Evolutionary conservation across 2,329 filamentous ascomycete species (phyloP).

Genomic region (Thelonectria rubi): DNA sequence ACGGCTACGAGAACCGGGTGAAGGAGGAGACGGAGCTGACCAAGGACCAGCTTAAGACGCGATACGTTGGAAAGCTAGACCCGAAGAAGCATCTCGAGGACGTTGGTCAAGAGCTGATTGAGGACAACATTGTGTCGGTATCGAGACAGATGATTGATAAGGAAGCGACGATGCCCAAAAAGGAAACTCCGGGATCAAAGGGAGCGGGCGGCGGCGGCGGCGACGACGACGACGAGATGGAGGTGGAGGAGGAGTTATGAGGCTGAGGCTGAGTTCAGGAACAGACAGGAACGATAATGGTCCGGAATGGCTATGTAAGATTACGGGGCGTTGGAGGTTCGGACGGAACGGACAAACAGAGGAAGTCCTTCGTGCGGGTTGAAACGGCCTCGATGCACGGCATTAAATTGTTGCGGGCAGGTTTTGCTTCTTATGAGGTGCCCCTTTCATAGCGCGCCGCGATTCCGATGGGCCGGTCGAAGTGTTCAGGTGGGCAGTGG

Average conservation of each 20-base stretch:
- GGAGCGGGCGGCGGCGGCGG: constrained; percentile 64
- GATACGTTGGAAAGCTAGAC: constrained; percentile 98
- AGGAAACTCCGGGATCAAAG: constrained; percentile 61
- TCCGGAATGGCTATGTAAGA: constrained; percentile 44
- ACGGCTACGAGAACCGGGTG: constrained; percentile 98
- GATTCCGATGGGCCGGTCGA: not conserved
- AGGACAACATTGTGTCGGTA: constrained; percentile 99
- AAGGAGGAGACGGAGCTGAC: constrained; percentile 98
- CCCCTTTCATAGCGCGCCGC: constrained; percentile 15
- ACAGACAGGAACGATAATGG: constrained; percentile 27
- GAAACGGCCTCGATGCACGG: constrained; percentile 34
- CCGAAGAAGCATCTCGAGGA: constrained; percentile 99
- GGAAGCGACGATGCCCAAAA: constrained; percentile 89
- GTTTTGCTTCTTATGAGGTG: constrained; percentile 1
- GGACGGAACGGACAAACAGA: constrained; percentile 42
- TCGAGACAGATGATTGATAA: constrained; percentile 99
- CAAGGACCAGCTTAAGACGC: constrained; percentile 97
- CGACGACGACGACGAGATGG: constrained; percentile 75
- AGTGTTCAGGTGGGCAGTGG: too few species aligned
- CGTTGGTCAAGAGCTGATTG: constrained; percentile 94
- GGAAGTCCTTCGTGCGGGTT: constrained; percentile 32
- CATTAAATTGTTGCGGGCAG: constrained; percentile 31
- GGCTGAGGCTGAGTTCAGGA: constrained; percentile 9
- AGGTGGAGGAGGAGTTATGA: constrained; percentile 69
- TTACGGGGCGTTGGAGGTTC: constrained; percentile 45